These are phyloP conservation scores for Nakazawaea populi DNA, from an alignment of 805 yeast species.

Conservation along the genomic window DNA sequence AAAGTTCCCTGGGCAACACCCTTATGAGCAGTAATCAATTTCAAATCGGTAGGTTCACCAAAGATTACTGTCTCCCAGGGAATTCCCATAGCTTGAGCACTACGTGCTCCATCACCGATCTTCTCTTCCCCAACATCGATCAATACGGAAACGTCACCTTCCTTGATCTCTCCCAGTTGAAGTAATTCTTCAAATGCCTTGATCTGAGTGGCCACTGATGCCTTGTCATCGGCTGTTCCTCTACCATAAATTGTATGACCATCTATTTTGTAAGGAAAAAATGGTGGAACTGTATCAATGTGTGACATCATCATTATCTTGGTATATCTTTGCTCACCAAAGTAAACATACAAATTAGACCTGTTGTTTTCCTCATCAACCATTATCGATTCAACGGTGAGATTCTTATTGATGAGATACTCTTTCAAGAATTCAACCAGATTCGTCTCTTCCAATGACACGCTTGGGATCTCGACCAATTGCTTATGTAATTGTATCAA, in stretches of 20 bases:
- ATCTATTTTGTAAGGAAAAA: conserved; percentile 39
- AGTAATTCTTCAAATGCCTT: conserved; percentile 45
- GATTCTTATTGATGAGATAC: conserved; percentile 36
- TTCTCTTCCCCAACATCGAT: conserved; percentile 70
- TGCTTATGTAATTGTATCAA: conserved; percentile 27
- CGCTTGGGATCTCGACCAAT: conserved; percentile 28
- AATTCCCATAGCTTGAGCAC: conserved; percentile 33
- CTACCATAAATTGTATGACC: conserved; percentile 55
- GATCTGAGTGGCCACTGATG: conserved; percentile 58
- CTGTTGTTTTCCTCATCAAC: conserved; percentile 29
- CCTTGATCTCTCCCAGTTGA: conserved; percentile 28
- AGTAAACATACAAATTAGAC: conserved; percentile 52
- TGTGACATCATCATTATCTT: conserved; percentile 54
- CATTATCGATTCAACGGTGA: conserved; percentile 44
- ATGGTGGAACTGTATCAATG: conserved; percentile 72
- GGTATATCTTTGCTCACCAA: conserved; percentile 38
- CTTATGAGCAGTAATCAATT: conserved; percentile 66
- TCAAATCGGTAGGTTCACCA: conserved; percentile 73
- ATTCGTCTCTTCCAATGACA: conserved; percentile 27
- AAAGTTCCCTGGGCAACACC: conserved; percentile 42
- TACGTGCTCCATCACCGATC: conserved; percentile 58
- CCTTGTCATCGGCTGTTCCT: conserved; percentile 70
- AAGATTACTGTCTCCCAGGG: conserved; percentile 58
- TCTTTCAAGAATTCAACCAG: conserved; percentile 33
- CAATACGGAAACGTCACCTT: conserved; percentile 53